Conservation (phyloP, 2,329 filamentous ascomycete genomes). For the Sarocladium oryzae region DNA sequence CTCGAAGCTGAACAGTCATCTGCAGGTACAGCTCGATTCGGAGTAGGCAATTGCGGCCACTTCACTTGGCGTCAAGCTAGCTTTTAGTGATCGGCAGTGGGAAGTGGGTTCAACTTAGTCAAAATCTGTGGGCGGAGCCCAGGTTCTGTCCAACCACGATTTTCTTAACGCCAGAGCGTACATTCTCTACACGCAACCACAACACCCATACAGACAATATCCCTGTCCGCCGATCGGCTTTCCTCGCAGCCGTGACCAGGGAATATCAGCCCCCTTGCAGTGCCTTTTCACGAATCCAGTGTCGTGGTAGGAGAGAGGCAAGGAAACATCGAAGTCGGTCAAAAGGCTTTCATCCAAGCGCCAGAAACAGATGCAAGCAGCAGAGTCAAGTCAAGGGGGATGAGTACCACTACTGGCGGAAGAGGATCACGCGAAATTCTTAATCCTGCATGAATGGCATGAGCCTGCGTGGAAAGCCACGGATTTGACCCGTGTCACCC, state of each 20-base stretch:
- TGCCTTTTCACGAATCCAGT: neutral
- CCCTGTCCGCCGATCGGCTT: constrained; percentile 1
- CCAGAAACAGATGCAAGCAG: constrained; percentile 1
- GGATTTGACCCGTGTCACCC: neutral
- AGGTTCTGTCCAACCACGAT: constrained; percentile 1
- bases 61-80: neutral
- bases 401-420: neutral
- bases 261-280: constrained; percentile 1
- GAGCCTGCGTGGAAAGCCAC: constrained; percentile 3
- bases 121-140: neutral
- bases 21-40: neutral
- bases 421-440: neutral
- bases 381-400: neutral
- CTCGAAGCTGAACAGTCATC: neutral
- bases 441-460: constrained; percentile 1
- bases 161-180: no score
- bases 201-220: neutral
- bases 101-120: neutral
- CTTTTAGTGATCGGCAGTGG: neutral
- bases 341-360: no score
- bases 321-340: neutral
- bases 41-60: neutral
- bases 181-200: neutral
- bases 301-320: neutral
- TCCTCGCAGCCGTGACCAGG: constrained; percentile 1